phyloP scores from a whole-genome alignment of 805 yeast species.

The Yarrowia porcina region DNA sequence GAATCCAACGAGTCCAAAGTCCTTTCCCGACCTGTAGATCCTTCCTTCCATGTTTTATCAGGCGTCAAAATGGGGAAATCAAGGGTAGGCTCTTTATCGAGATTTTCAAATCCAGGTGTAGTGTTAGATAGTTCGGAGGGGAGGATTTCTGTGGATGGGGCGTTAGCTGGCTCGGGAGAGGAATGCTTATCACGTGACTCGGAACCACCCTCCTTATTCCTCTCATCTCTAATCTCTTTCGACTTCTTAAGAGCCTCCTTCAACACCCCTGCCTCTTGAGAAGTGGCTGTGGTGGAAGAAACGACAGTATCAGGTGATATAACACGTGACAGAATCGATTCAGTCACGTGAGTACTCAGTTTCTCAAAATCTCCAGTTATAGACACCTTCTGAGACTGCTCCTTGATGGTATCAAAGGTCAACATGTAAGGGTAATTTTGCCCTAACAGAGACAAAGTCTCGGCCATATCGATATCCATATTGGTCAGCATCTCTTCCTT shows the following conservation, averaged over 20 bases:
- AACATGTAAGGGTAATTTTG: conserved; percentile 41
- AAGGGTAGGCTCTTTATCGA: conserved; percentile 31
- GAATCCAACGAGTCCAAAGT: conserved; percentile 58
- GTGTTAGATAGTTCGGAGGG: no score
- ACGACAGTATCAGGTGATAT: conserved; percentile 29
- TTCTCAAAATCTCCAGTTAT: conserved; percentile 41
- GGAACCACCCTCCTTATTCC: background rate
- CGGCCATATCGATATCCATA: conserved; percentile 38
- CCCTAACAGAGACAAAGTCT: conserved; percentile 38
- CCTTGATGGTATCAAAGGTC: background rate
- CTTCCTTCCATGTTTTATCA: conserved; percentile 40
- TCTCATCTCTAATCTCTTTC: conserved; percentile 31
- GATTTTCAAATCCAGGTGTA: background rate
- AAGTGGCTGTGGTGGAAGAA: conserved; percentile 50
- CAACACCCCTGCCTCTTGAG: conserved; percentile 47
- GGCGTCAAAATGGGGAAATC: conserved; percentile 33
- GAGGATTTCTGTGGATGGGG: no score
- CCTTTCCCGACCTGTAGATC: conserved; percentile 41
- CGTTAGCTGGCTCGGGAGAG: background rate
- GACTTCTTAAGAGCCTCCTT: conserved; percentile 41
- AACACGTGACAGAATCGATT: background rate
- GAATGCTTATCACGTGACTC: no score
- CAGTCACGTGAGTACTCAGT: conserved; percentile 31
- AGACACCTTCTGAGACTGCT: background rate
- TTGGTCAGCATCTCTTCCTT: conserved; percentile 37